phyloP scores from a whole-genome alignment of 306 rosid genomes.

The Fragaria nilgerrensis region DNA sequence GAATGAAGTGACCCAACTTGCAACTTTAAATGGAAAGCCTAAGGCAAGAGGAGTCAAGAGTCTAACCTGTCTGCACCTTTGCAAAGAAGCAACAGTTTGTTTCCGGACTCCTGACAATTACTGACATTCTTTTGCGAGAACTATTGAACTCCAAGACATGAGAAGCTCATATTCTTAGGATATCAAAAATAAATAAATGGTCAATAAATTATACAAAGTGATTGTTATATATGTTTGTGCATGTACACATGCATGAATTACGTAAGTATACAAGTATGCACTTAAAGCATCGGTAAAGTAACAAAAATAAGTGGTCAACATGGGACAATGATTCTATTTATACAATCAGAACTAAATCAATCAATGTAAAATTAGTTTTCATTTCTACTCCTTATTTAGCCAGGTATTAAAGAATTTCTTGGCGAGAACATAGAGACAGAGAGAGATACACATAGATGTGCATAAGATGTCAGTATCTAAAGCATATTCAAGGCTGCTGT shows the following conservation, averaged over 20 bases:
- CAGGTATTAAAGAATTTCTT: too few species aligned
- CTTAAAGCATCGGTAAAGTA: neutral
- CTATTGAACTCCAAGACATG: slow-evolving; percentile 84
- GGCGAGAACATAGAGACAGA: too few species aligned
- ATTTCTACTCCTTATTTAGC: neutral
- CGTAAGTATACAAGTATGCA: neutral
- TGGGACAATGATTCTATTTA: neutral
- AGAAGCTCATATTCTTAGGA: slow-evolving; percentile 61
- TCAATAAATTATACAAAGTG: slow-evolving; percentile 4
- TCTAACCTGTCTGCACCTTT: slow-evolving; percentile 97
- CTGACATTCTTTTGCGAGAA: slow-evolving; percentile 93
- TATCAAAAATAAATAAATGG: slow-evolving; percentile 18
- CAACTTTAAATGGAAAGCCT: slow-evolving; percentile 15
- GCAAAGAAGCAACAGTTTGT: slow-evolving; percentile 64
- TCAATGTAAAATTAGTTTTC: neutral
- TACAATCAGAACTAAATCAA: neutral
- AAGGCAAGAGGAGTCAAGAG: slow-evolving; percentile 19
- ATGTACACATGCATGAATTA: neutral
- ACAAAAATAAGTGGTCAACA: neutral
- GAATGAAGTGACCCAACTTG: slow-evolving; percentile 29
- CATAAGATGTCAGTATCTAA: neutral
- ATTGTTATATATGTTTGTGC: neutral
- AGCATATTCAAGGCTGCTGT: too few species aligned
- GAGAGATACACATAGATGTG: too few species aligned
- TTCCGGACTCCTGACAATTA: slow-evolving; percentile 68